A percentile compares a stretch with the other conserved stretches of the same genome.
phyloP scores from a whole-genome alignment of 345 rosid genomes.

The Eutrema heterophyllum region DNA sequence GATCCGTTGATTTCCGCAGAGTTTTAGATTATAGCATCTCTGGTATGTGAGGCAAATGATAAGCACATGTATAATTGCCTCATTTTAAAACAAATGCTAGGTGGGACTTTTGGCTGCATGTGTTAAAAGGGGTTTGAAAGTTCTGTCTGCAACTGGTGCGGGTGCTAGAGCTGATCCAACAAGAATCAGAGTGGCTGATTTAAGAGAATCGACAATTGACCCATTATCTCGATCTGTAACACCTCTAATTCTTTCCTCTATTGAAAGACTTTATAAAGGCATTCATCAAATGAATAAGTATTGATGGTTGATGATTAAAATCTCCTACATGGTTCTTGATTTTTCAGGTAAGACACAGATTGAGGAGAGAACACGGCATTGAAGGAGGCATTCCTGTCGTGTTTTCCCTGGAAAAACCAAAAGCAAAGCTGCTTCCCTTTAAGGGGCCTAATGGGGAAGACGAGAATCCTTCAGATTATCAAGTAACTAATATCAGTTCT shows the following conservation, averaged over 20 bases:
- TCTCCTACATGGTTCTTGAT: not conserved
- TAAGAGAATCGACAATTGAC: constrained; percentile 88
- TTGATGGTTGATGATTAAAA: not conserved
- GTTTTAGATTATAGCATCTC: too few relatives aligned
- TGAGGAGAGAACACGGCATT: constrained; percentile 79
- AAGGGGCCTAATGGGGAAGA: constrained; percentile 75
- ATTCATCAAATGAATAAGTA: not conserved
- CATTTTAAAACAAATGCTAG: constrained; percentile 24
- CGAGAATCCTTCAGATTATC: constrained; percentile 89
- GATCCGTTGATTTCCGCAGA: not conserved
- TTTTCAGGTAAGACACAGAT: constrained; percentile 75
- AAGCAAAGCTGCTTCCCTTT: constrained; percentile 91
- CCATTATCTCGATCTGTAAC: constrained; percentile 72
- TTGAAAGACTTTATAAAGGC: too few relatives aligned
- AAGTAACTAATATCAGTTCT: constrained; percentile 39
- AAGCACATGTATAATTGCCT: too few relatives aligned
- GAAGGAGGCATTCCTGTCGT: constrained; percentile 93
- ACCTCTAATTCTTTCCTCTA: not conserved
- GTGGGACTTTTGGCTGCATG: constrained; percentile 98
- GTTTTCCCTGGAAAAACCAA: constrained; percentile 91
- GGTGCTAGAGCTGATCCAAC: constrained; percentile 99
- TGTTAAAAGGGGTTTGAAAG: constrained; percentile 74
- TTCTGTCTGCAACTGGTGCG: constrained; percentile 89
- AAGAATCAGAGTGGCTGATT: constrained; percentile 90
- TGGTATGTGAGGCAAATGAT: too few relatives aligned